These are phyloP conservation scores for Barnettozyma populi DNA, from an alignment of 805 yeast genomes.

Conservation along the genomic window DNA sequence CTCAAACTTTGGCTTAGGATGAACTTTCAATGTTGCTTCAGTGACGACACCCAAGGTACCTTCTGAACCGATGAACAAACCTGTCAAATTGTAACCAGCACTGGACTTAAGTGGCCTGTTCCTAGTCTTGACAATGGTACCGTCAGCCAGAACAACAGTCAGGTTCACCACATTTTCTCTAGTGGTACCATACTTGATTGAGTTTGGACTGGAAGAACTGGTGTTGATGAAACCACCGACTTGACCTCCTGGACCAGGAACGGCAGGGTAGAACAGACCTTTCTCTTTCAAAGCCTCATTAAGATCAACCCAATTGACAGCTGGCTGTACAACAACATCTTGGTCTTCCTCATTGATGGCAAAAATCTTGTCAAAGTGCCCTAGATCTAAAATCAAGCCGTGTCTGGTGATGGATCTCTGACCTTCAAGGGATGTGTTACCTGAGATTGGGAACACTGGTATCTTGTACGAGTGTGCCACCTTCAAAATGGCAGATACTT, in stretches of 20 bases:
- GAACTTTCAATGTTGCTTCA: constrained; percentile 67
- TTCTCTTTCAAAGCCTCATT: constrained; percentile 43
- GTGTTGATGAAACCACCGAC: constrained; percentile 79
- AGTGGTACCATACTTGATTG: constrained; percentile 75
- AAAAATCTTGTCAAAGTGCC: constrained; percentile 52
- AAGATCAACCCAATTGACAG: constrained; percentile 72
- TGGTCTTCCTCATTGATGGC: constrained; percentile 56
- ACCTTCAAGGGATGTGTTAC: constrained; percentile 80
- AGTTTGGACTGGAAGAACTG: constrained; percentile 76
- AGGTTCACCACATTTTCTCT: constrained; percentile 62
- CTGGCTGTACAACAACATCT: constrained; percentile 74
- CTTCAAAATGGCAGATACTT: constrained; percentile 58
- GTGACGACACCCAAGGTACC: constrained; percentile 78
- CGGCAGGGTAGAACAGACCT: constrained; percentile 65
- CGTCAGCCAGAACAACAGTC: constrained; percentile 77
- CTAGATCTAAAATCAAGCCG: constrained; percentile 60
- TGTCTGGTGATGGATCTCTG: constrained; percentile 66
- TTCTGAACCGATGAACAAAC: constrained; percentile 68
- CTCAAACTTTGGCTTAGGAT: constrained; percentile 57
- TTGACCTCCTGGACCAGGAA: constrained; percentile 75
- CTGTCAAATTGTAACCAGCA: constrained; percentile 75
- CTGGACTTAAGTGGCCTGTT: constrained; percentile 70
- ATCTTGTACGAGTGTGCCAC: constrained; percentile 53
- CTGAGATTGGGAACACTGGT: constrained; percentile 71
- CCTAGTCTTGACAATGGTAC: constrained; percentile 67